Conservation (phyloP, 805 yeast species). For the Hanseniaspora opuntiae region DNA sequence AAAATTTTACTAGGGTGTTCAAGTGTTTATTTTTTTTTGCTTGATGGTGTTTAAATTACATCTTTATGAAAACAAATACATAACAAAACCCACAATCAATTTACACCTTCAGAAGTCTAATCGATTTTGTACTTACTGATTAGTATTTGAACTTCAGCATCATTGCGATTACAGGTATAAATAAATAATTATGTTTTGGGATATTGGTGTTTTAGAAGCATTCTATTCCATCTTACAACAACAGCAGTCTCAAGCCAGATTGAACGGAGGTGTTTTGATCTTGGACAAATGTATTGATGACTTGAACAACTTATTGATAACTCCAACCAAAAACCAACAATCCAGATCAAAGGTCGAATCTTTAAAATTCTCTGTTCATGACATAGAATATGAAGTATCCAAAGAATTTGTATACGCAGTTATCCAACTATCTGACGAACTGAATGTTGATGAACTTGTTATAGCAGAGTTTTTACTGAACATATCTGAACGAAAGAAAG, state of each 20-base stretch:
- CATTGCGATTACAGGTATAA: too few species aligned
- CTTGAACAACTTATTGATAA: conserved; percentile 26
- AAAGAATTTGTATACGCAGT: conserved; percentile 50
- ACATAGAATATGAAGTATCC: conserved; percentile 50
- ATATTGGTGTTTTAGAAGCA: conserved; percentile 30
- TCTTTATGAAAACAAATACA: background rate
- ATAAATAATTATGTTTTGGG: conserved; percentile 24
- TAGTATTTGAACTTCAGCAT: too few species aligned
- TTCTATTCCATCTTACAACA: conserved; percentile 25
- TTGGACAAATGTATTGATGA: conserved; percentile 32
- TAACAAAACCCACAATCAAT: background rate
- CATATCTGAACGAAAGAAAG: conserved; percentile 17
- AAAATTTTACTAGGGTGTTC: background rate
- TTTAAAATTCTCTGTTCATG: conserved; percentile 36
- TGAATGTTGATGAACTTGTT: conserved; percentile 63
- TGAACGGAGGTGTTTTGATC: conserved; percentile 16
- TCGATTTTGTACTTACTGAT: too few species aligned
- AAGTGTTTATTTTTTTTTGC: background rate
- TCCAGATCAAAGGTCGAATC: conserved; percentile 36
- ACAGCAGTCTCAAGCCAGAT: background rate
- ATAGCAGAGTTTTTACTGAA: conserved; percentile 53
- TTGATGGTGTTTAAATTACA: background rate
- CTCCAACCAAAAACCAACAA: conserved; percentile 28
- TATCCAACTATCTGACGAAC: conserved; percentile 44
- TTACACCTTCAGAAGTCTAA: background rate